Base-by-base conservation (phyloP, 371 early-diverging fungal species). In the Mortierella sp. region DNA sequence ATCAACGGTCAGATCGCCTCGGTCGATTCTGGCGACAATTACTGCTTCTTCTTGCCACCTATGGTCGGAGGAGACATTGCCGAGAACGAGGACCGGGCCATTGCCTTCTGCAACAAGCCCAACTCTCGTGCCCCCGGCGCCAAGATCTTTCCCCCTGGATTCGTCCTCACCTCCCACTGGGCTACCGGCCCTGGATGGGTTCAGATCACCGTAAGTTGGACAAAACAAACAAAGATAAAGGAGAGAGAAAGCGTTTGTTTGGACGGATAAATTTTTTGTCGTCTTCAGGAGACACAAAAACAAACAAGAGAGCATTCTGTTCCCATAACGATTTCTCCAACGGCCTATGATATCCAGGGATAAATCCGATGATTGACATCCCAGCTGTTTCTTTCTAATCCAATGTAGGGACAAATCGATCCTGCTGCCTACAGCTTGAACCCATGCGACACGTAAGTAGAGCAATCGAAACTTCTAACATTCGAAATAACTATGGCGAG, bases 21-120 rank as follows among this genome's bases (percentile, higher is more conserved):
- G 16, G 16, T 81, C 16, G 82, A 81, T 68, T 70, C 82, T n/a
- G 74, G 63, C 9, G 74, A 74, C 40, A 77, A 41, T 71, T 81
- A 81, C 75, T 91, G 91, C 79, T 77, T 91, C 58, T 91, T 91
- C 84, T 80, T 91, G 39, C 91, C 91, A 40, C 91, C 91, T 40
- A 76, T 86, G 71, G 87, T 90, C 34, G 91, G 91, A 68, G 85
- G 89, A 10, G 87, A 86, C 43, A 87, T 90, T 44, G 89, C 90
- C 14, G 74, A 80, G 24, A 86, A 90, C 73, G 90, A 90, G 74
- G 76, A 87, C 41, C 86, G 85, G 58, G 89, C 90, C 55, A 86
- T 89, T 64, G 89, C 90, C 1, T 91, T 90, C 85, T 90, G 91
- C 77, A 85, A 83, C 40, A 86, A 86, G 26, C 71, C 84, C 61